phyloP scores from a whole-genome alignment of 352 stramenopile genomes.

The Globisporangium paroecandrum region DNA sequence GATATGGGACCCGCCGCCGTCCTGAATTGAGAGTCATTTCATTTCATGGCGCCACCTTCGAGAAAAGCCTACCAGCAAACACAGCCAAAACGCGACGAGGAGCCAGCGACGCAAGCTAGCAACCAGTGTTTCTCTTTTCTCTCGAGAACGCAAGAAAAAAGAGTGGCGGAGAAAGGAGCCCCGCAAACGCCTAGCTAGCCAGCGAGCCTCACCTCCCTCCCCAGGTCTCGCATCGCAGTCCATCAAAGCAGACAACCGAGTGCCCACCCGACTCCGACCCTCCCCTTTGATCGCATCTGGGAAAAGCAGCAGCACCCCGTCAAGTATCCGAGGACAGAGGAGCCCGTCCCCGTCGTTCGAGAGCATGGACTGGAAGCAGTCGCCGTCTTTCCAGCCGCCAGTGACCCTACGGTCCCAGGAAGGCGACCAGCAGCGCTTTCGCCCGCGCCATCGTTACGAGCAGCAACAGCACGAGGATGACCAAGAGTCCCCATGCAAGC shows the following conservation, averaged over 20 bases:
- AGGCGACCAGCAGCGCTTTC: slow-evolving; percentile 1
- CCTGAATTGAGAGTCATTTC: slow-evolving; percentile 29
- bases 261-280: slow-evolving; percentile 9
- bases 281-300: not conserved
- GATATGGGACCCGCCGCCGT: slow-evolving; percentile 25
- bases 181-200: not conserved
- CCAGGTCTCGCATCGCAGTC: not conserved
- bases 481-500: slow-evolving; percentile 1
- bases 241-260: slow-evolving; percentile 10
- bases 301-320: slow-evolving; percentile 6
- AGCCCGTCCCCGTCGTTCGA: not conserved
- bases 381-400: slow-evolving; percentile 10
- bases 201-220: not conserved
- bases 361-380: slow-evolving; percentile 28
- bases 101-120: not conserved
- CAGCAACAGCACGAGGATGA: slow-evolving; percentile 2
- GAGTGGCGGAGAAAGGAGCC: slow-evolving; percentile 20
- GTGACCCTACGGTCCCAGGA: not conserved
- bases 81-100: slow-evolving; percentile 8
- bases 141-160: not conserved
- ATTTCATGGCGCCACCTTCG: slow-evolving; percentile 2
- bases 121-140: not conserved
- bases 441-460: not conserved
- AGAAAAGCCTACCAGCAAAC: slow-evolving; percentile 10
- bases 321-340: not conserved